Conservation (phyloP, 2,329 filamentous ascomycete genomes). For the Aureobasidium sp. region DNA sequence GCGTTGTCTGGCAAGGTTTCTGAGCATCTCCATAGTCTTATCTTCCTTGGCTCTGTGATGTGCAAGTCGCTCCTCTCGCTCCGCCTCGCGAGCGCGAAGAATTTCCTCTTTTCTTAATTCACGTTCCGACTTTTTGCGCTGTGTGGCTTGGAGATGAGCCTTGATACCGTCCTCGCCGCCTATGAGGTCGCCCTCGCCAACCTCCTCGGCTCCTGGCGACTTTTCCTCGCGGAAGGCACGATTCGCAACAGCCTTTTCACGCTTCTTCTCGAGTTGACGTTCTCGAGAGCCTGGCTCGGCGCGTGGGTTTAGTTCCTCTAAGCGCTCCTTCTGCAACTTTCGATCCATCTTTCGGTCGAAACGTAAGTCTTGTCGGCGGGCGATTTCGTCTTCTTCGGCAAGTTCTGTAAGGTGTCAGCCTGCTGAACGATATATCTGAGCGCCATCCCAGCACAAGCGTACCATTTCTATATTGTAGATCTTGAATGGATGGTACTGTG, state of each 20-base stretch:
- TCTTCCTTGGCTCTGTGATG: constrained; percentile 72
- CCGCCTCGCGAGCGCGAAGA: constrained; percentile 63
- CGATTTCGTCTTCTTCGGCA: constrained; percentile 44
- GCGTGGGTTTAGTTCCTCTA: constrained; percentile 76
- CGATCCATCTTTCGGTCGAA: constrained; percentile 59
- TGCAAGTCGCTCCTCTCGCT: constrained; percentile 69
- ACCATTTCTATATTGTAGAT: constrained; percentile 59
- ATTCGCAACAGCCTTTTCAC: constrained; percentile 64
- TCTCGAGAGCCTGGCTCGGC: constrained; percentile 78
- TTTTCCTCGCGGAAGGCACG: constrained; percentile 61
- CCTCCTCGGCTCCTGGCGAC: constrained; percentile 57
- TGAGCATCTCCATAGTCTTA: constrained; percentile 74
- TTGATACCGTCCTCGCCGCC: constrained; percentile 64
- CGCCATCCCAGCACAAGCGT: background rate
- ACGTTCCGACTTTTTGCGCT: constrained; percentile 73
- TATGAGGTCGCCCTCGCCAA: constrained; percentile 71
- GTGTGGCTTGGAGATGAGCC: constrained; percentile 55
- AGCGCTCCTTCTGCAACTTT: constrained; percentile 58
- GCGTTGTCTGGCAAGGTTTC: constrained; percentile 67
- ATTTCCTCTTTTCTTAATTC: constrained; percentile 79
- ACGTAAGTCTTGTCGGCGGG: constrained; percentile 47
- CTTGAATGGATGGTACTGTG: constrained; percentile 63
- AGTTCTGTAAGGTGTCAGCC: constrained; percentile 30
- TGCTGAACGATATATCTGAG: background rate
- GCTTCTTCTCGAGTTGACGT: constrained; percentile 78